phyloP scores from a whole-genome alignment of 495 filamentous ascomycete genomes.

The Xylaria scruposa region DNA sequence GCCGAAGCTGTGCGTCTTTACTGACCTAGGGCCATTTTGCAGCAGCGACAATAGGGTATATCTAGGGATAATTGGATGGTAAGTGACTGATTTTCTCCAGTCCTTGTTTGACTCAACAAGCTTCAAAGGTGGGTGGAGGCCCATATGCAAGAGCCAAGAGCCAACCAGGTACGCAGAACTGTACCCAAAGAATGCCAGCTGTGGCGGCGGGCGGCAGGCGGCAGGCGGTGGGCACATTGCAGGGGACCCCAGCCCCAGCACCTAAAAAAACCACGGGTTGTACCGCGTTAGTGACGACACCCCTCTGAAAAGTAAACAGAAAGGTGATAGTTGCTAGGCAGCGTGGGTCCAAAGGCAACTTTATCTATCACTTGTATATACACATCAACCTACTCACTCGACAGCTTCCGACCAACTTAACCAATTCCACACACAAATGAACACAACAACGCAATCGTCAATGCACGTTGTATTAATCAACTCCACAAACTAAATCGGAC shows the following conservation, averaged over 20 bases:
- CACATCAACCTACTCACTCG: neutral
- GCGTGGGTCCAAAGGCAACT: neutral
- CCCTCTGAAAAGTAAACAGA: slow-evolving; percentile 24
- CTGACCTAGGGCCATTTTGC: slow-evolving; percentile 40
- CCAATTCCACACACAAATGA: neutral
- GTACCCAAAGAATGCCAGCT: neutral
- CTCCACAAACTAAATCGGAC: neutral
- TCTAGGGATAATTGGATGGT: neutral
- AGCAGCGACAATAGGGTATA: slow-evolving; percentile 22
- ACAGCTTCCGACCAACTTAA: neutral
- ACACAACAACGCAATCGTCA: neutral
- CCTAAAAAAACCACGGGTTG: neutral
- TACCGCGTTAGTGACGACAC: slow-evolving; percentile 12
- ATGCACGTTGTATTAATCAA: neutral
- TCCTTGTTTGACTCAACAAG: slow-evolving; percentile 20
- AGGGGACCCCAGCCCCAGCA: neutral
- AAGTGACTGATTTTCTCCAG: slow-evolving; percentile 16
- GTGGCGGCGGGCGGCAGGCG: slow-evolving; percentile 9
- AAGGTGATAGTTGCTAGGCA: slow-evolving; percentile 8
- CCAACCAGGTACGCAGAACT: slow-evolving; percentile 9
- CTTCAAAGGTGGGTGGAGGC: slow-evolving; percentile 15
- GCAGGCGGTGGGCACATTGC: neutral
- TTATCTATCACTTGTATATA: neutral
- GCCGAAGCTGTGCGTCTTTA: slow-evolving; percentile 42
- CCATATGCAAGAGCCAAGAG: slow-evolving; percentile 19